A percentile compares a stretch with the other conserved stretches of the same genome.
Evolutionary conservation across 257 asterid genomes (phyloP).

Genomic region (Solanum boliviense): DNA sequence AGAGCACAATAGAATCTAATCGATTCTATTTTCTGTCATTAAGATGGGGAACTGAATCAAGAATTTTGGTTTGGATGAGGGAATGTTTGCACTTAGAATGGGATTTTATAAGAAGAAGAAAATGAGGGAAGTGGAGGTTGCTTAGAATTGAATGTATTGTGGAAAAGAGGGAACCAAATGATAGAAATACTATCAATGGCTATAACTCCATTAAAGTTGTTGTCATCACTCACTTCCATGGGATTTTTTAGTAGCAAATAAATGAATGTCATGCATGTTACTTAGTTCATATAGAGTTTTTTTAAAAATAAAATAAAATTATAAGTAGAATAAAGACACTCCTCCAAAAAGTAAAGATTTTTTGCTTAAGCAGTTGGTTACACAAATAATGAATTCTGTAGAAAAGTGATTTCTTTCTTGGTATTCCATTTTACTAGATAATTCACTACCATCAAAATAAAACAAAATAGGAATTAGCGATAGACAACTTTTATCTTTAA

Average conservation of each 20-base stretch:
- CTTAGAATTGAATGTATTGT: slow-evolving; percentile 23
- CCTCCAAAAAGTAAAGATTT: neutral
- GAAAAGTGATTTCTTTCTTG: neutral
- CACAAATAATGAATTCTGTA: neutral
- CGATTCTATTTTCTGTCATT: neutral
- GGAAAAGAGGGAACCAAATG: slow-evolving; percentile 19
- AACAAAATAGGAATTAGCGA: neutral
- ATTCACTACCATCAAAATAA: neutral
- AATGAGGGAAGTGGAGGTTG: slow-evolving; percentile 16
- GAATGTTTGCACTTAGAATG: neutral
- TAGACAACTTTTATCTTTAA: neutral
- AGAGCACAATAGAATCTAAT: neutral
- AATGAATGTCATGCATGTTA: neutral
- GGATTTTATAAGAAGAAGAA: neutral
- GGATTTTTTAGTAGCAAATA: neutral
- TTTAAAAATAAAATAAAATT: too few species aligned
- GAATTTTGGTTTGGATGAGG: neutral
- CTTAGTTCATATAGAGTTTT: neutral
- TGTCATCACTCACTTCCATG: neutral
- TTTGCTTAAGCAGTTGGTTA: neutral
- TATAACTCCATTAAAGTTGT: neutral
- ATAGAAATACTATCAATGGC: slow-evolving; percentile 7
- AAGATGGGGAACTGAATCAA: neutral
- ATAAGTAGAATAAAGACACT: neutral
- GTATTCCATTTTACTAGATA: neutral